These are phyloP conservation scores for Takashimella koratensis DNA, from an alignment of 1,284 basidiomycete genomes.

Conservation along the genomic window DNA sequence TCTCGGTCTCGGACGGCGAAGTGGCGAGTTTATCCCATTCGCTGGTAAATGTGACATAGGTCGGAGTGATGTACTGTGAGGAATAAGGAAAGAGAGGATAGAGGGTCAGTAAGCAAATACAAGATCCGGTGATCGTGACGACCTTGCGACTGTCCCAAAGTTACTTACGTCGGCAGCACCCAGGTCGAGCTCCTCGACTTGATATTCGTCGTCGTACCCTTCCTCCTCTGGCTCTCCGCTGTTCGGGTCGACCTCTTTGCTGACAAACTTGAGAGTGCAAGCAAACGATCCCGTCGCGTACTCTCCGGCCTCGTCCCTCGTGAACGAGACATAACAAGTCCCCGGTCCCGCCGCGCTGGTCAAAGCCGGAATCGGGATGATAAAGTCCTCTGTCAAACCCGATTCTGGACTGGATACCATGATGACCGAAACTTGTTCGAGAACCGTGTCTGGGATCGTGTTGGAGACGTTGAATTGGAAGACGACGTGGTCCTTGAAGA, in stretches of 20 bases:
- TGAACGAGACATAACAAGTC: constrained; percentile 90
- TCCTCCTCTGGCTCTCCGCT: constrained; percentile 98
- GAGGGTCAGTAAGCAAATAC: background rate
- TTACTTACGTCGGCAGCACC: constrained; percentile 65
- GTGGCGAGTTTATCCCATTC: constrained; percentile 91
- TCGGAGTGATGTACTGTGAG: constrained; percentile 75
- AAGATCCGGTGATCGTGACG: background rate
- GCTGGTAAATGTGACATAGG: constrained; percentile 80
- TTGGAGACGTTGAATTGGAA: constrained; percentile 99
- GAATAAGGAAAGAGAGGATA: no score
- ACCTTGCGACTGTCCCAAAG: constrained; percentile 47
- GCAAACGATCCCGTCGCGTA: constrained; percentile 84
- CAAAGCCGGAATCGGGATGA: constrained; percentile 75
- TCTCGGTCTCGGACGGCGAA: constrained; percentile 78
- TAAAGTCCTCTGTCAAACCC: constrained; percentile 88
- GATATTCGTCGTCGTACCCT: constrained; percentile 98
- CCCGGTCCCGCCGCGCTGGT: constrained; percentile 68
- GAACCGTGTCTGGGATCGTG: constrained; percentile 94
- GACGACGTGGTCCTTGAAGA: constrained; percentile 92
- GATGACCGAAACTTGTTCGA: constrained; percentile 93
- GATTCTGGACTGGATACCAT: constrained; percentile 71
- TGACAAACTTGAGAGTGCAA: constrained; percentile 92
- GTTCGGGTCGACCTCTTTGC: constrained; percentile 94
- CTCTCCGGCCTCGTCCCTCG: constrained; percentile 68
- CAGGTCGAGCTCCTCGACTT: constrained; percentile 91